Conservation (phyloP, 257 asterid species). For the Nicotiana undulata region DNA sequence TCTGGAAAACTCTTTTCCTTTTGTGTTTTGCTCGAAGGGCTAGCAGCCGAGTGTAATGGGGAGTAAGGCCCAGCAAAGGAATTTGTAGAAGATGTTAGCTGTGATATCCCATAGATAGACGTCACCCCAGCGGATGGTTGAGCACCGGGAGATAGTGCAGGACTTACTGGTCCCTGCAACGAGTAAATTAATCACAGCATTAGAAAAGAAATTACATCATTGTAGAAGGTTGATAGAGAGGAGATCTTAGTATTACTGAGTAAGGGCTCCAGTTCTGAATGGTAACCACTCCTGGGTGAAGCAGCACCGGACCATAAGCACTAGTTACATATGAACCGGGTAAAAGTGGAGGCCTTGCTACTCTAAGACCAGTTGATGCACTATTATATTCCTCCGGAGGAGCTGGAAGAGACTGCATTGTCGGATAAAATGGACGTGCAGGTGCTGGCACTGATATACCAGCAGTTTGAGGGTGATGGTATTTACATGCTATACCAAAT, state of each 20-base stretch:
- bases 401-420: slow-evolving; percentile 67
- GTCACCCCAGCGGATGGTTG: slow-evolving; percentile 47
- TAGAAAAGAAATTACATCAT: slow-evolving; percentile 1
- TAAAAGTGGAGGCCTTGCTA: slow-evolving; percentile 61
- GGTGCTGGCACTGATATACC: slow-evolving; percentile 52
- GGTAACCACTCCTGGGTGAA: slow-evolving; percentile 66
- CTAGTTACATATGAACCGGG: slow-evolving; percentile 65
- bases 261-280: slow-evolving; percentile 73
- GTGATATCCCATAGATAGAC: slow-evolving; percentile 52
- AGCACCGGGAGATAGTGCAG: slow-evolving; percentile 57
- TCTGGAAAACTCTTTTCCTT: slow-evolving; percentile 62
- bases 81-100: slow-evolving; percentile 47
- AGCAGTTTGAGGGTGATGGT: slow-evolving; percentile 79
- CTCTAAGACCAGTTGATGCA: slow-evolving; percentile 39
- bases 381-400: slow-evolving; percentile 49
- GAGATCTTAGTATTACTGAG: slow-evolving; percentile 32
- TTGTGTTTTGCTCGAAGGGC: slow-evolving; percentile 28
- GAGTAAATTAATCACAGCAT: slow-evolving; percentile 15
- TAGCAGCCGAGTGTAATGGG: slow-evolving; percentile 37
- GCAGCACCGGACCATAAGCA: slow-evolving; percentile 71
- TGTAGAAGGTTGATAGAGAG: not conserved
- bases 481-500: slow-evolving; percentile 82
- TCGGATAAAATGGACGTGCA: slow-evolving; percentile 87
- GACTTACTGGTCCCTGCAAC: slow-evolving; percentile 60
- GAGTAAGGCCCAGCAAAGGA: slow-evolving; percentile 46